A percentile compares a stretch with the other conserved stretches of the same genome.
These are phyloP conservation scores for Conoideocrella luteorostrata DNA, from an alignment of 2,329 filamentous ascomycete species.

Conservation along the genomic window DNA sequence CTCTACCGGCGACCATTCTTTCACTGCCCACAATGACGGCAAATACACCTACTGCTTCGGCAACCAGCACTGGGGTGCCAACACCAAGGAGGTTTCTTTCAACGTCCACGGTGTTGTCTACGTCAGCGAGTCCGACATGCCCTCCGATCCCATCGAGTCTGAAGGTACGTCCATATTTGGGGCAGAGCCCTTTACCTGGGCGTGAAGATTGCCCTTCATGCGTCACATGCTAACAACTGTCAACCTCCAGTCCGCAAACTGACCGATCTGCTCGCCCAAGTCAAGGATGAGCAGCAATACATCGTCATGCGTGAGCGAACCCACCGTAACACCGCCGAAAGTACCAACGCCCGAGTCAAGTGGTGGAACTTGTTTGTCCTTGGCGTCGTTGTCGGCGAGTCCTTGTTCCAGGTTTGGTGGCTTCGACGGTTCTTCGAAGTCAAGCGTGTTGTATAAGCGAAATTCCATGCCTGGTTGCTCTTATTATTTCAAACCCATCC, in stretches of 20 bases:
- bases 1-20: slow-evolving; percentile 89
- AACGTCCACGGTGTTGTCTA: slow-evolving; percentile 99
- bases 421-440: slow-evolving; percentile 96
- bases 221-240: slow-evolving; percentile 9
- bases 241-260: slow-evolving; percentile 63
- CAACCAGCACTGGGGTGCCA: slow-evolving; percentile 95
- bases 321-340: slow-evolving; percentile 97
- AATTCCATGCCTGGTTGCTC: no score
- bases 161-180: slow-evolving; percentile 58
- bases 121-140: slow-evolving; percentile 78
- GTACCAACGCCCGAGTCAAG: slow-evolving; percentile 94
- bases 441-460: slow-evolving; percentile 54
- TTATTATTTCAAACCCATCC: no score
- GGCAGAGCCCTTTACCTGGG: slow-evolving; percentile 1
- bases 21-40: slow-evolving; percentile 77
- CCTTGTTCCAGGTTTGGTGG: slow-evolving; percentile 99
- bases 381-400: slow-evolving; percentile 79
- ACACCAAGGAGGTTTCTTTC: slow-evolving; percentile 97
- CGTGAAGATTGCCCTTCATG: no score
- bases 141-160: slow-evolving; percentile 80
- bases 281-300: slow-evolving; percentile 97
- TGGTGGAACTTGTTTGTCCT: slow-evolving; percentile 99
- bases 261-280: slow-evolving; percentile 78
- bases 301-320: slow-evolving; percentile 92
- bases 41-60: slow-evolving; percentile 97